Base-by-base conservation (phyloP, 805 yeast species). In the Vanderwaltozyma tropicalis region DNA sequence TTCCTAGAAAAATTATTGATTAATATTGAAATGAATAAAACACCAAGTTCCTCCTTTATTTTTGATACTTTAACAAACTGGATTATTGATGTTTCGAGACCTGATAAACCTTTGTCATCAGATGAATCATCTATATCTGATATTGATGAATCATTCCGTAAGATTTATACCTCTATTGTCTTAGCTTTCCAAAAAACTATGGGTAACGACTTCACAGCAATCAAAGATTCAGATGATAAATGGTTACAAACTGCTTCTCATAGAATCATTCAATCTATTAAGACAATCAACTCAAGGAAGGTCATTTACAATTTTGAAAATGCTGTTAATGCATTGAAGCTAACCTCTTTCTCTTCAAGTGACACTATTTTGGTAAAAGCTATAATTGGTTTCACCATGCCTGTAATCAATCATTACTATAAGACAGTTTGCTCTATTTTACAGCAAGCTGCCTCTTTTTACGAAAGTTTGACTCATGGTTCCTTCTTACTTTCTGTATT, bases 111-210 rank as follows among this genome's bases (percentile, higher is more conserved):
- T 11, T 22, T 37, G 5, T 35, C 37, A 11, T 1, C 13, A 11
- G 15, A 20, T 10, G 43, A 34, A 13, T 30, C 24, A 5, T 32
- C 28, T 6, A 14, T 25, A 4, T 65, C 64, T 25, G 63, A 53
- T 5, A 43, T 74, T 31, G 86, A 81, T 44, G 34, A 39, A 2
- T 47, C 62, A 2, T 64, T 79, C 41, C 65, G 79, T 38, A 63
- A 68, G 16, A 49, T 82, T 3, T 66, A 78, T 4, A 72, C 72
- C 14, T 68, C 80, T 3, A 68, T 85, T 15, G 59, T 87, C 38
- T 65, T 88, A 22, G 69, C 80, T 0, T 70, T 82, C 46, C 96
- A 88, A 58, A 72, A 73, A 42, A 58, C 71, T 8, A 61, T 63
- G 34, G 73, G 64, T 25, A 45, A 52, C 10, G 66, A 66, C 35